phyloP scores from a whole-genome alignment of 805 yeast species.

The Candida ortonii region DNA sequence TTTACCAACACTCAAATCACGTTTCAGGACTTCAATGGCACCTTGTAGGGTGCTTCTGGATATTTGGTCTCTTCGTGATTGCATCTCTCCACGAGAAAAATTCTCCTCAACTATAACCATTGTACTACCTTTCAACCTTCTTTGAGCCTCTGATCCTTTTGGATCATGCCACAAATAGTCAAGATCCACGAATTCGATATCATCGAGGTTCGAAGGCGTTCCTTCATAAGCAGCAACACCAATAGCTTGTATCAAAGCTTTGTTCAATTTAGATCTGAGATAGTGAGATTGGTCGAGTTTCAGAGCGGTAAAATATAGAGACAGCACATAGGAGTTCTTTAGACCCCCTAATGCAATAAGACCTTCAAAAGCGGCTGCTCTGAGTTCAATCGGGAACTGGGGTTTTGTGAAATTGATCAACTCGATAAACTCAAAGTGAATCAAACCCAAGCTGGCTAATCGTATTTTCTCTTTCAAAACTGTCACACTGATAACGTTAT shows the following conservation, averaged over 20 bases:
- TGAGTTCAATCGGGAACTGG: slow-evolving; percentile 46
- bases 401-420: slow-evolving; percentile 51
- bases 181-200: slow-evolving; percentile 50
- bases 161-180: slow-evolving; percentile 2
- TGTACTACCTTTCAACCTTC: slow-evolving; percentile 21
- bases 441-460: slow-evolving; percentile 55
- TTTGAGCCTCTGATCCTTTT: not conserved
- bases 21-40: slow-evolving; percentile 59
- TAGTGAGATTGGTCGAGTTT: slow-evolving; percentile 54
- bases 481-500: slow-evolving; percentile 49
- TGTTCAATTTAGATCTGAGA: slow-evolving; percentile 49
- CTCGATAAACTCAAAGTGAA: slow-evolving; percentile 51
- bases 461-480: slow-evolving; percentile 59
- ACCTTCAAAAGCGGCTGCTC: slow-evolving; percentile 69
- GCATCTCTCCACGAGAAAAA: slow-evolving; percentile 39
- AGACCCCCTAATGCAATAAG: slow-evolving; percentile 74
- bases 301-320: slow-evolving; percentile 57
- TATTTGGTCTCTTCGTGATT: slow-evolving; percentile 56
- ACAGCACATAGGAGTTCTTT: slow-evolving; percentile 56
- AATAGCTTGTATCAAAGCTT: slow-evolving; percentile 47
- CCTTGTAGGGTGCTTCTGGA: slow-evolving; percentile 67
- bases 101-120: slow-evolving; percentile 60
- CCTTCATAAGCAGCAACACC: slow-evolving; percentile 69
- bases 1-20: slow-evolving; percentile 53
- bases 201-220: slow-evolving; percentile 55